Base-by-base conservation (phyloP, 164 flowering plant genomes). In the Annona cherimola region DNA sequence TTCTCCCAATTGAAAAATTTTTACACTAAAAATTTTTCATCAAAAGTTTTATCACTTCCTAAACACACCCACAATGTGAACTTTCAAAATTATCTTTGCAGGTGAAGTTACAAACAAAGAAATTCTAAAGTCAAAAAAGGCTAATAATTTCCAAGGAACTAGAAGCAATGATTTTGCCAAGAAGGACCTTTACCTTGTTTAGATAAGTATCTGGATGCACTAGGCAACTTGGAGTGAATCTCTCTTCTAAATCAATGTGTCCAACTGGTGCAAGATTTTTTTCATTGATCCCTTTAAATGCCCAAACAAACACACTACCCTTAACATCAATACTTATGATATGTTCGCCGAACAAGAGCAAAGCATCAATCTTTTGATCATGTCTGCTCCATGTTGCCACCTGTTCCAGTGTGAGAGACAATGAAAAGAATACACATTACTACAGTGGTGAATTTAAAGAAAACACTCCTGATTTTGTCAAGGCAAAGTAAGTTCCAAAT, bases 161-260 rank as follows among this genome's bases (percentile, higher is more conserved):
- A 40, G 35, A 42, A 67, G 19, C 14, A 39, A 43, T 18, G 3
- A 3, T 66, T 18, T 55, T 65, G n/a, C 61, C 42, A 71, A 76
- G 20, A 77, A 69, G 35, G 40, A 73, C 11, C 66, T 6, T 77
- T 79, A 92, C 99, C 94, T 95, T 95, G 82, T 95, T 93, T 60
- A 95, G 74, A 77, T 96, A 96, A 72, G 99, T 93, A 76, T 96
- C 99, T 19, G 98, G 97, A 83, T 96, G 98, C 89, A 90, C 83
- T 61, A 96, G 79, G 84, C 97, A 93, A 69, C 84, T 86, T 41
- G 99, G 97, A 69, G 74, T 83, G 63, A 91, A 96, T 0, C 84
- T 84, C 8, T 76, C 79, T 63, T 78, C 95, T 0, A 92, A 79
- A 68, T 77, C 42, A 50, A 93, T 78, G 63, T 90, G 92, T 61